phyloP scores from a whole-genome alignment of 352 stramenopile species.

The Phytophthora multivora region DNA sequence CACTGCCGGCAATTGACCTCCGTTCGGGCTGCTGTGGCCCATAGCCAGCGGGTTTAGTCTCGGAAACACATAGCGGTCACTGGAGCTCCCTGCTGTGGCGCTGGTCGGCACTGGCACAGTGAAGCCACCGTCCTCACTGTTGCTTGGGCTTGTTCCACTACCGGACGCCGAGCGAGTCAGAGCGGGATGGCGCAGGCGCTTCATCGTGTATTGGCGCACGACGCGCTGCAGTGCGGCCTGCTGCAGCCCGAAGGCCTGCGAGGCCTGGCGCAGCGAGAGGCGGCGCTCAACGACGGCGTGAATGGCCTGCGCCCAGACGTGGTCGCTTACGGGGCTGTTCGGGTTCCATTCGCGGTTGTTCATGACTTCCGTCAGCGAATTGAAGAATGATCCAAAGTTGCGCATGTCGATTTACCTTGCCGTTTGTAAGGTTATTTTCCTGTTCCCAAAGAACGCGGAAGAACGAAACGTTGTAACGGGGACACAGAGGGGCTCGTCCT shows the following conservation, averaged over 20 bases:
- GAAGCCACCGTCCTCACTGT: constrained; percentile 13
- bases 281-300: constrained; percentile 69
- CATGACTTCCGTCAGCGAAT: background rate
- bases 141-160: constrained; percentile 2
- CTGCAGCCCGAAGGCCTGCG: constrained; percentile 69
- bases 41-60: constrained; percentile 31
- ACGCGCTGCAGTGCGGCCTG: constrained; percentile 68
- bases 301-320: constrained; percentile 67
- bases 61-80: constrained; percentile 34
- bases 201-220: constrained; percentile 43
- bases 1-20: background rate
- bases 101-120: background rate
- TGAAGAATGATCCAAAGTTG: background rate
- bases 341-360: constrained; percentile 17
- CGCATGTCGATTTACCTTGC: background rate
- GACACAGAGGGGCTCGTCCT: background rate
- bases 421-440: background rate
- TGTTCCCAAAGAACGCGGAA: constrained; percentile 5
- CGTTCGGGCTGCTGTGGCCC: constrained; percentile 17
- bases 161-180: background rate
- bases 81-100: constrained; percentile 1
- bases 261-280: constrained; percentile 58
- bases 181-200: constrained; percentile 7
- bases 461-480: constrained; percentile 23
- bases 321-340: constrained; percentile 36